Evolutionary conservation across 179 eudicot species (phyloP).

Genomic region (Amaranthus tricolor): DNA sequence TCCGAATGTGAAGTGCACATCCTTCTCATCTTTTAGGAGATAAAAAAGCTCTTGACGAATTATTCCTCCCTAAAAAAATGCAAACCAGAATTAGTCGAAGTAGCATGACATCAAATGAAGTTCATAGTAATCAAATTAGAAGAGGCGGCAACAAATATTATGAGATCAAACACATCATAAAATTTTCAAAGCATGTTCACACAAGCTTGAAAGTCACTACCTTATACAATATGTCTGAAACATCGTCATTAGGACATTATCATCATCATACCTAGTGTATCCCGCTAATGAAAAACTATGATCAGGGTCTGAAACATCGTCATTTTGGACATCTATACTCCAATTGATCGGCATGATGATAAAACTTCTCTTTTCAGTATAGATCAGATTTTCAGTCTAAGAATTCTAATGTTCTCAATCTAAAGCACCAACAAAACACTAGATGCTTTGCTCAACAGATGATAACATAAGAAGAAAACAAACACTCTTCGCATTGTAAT

Average conservation of each 20-base stretch:
- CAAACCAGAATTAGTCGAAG: not conserved
- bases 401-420: too few species aligned
- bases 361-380: not conserved
- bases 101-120: not conserved
- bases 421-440: not conserved
- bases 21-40: slow-evolving; percentile 82
- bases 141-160: not conserved
- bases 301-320: too few species aligned
- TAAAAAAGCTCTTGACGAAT: slow-evolving; percentile 84
- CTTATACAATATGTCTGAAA: too few species aligned
- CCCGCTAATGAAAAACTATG: too few species aligned
- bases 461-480: not conserved
- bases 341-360: not conserved
- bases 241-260: too few species aligned
- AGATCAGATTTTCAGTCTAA: too few species aligned
- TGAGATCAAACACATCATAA: not conserved
- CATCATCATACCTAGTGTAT: too few species aligned
- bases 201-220: not conserved
- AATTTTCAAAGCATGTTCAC: not conserved
- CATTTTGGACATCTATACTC: too few species aligned
- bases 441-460: not conserved
- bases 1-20: slow-evolving; percentile 84
- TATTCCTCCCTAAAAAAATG: slow-evolving; percentile 60
- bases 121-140: not conserved
- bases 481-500: not conserved